Evolutionary conservation across 192 early-diverging fungal genomes (phyloP).

Genomic region (Linnemannia exigua): DNA sequence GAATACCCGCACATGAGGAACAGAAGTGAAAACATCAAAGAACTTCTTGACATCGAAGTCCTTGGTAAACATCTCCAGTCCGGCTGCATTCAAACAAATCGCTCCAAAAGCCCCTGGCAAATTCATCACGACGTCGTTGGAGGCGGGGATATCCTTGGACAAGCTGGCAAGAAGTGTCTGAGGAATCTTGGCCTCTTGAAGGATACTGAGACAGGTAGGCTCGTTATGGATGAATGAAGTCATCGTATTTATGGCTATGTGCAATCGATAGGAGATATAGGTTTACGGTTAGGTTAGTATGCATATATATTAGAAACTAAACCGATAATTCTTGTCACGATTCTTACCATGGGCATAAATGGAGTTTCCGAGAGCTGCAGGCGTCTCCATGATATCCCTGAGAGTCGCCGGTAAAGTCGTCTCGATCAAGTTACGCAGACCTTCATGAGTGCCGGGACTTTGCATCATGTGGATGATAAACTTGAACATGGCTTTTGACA

Average conservation of each 20-base stretch:
- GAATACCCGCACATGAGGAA: conserved; percentile 82
- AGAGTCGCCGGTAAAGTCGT: conserved; percentile 85
- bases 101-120: conserved; percentile 96
- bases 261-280: conserved; percentile 60
- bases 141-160: conserved; percentile 80
- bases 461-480: conserved; percentile 96
- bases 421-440: conserved; percentile 96
- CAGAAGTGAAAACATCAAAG: conserved; percentile 82
- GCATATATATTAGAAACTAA: neutral
- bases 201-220: conserved; percentile 92
- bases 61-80: conserved; percentile 86
- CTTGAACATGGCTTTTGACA: conserved; percentile 92
- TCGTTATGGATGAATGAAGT: conserved; percentile 98
- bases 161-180: conserved; percentile 83
- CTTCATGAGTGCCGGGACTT: conserved; percentile 89
- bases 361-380: conserved; percentile 83
- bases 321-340: neutral
- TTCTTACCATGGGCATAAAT: conserved; percentile 83
- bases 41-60: conserved; percentile 79
- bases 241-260: conserved; percentile 90
- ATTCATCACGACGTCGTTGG: conserved; percentile 83
- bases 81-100: conserved; percentile 91
- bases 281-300: neutral
- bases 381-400: conserved; percentile 77
- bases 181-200: conserved; percentile 93